Evolutionary conservation across 2,329 filamentous ascomycete genomes (phyloP).

Genomic region (Phialemonium atrogriseum): DNA sequence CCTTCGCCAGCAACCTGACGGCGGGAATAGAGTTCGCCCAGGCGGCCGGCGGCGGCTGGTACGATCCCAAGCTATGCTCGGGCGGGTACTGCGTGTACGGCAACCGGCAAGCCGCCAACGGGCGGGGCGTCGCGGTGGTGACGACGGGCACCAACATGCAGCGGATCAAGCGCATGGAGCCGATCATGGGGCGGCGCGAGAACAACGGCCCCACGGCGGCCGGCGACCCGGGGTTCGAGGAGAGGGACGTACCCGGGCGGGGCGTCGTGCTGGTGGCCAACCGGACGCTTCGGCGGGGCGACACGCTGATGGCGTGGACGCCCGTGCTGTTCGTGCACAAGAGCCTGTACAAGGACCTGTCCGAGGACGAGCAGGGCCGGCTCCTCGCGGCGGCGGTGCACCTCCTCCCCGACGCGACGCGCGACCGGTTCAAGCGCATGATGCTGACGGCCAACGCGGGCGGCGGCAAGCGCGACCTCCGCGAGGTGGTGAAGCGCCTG

Average conservation of each 20-base stretch:
- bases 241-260: constrained; percentile 9
- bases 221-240: too few species aligned
- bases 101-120: constrained; percentile 13
- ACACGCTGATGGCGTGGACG: constrained; percentile 11
- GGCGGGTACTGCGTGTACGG: constrained; percentile 17
- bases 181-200: constrained; percentile 8
- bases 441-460: constrained; percentile 5
- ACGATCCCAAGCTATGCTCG: constrained; percentile 15
- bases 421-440: constrained; percentile 11
- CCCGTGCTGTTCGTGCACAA: constrained; percentile 16
- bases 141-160: constrained; percentile 13
- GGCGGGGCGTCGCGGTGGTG: constrained; percentile 14
- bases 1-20: constrained; percentile 14
- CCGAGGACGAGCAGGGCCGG: constrained; percentile 3
- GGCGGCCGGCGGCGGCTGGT: constrained; percentile 13
- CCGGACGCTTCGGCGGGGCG: constrained; percentile 13
- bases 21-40: neutral
- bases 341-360: constrained; percentile 10
- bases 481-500: constrained; percentile 12
- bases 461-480: constrained; percentile 8
- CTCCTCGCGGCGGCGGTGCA: constrained; percentile 16
- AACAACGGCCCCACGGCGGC: constrained; percentile 6
- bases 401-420: constrained; percentile 15
- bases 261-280: constrained; percentile 13
- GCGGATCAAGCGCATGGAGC: constrained; percentile 12